Base-by-base conservation (phyloP, 2,329 filamentous ascomycete species). In the Trichoderma koningiopsis region DNA sequence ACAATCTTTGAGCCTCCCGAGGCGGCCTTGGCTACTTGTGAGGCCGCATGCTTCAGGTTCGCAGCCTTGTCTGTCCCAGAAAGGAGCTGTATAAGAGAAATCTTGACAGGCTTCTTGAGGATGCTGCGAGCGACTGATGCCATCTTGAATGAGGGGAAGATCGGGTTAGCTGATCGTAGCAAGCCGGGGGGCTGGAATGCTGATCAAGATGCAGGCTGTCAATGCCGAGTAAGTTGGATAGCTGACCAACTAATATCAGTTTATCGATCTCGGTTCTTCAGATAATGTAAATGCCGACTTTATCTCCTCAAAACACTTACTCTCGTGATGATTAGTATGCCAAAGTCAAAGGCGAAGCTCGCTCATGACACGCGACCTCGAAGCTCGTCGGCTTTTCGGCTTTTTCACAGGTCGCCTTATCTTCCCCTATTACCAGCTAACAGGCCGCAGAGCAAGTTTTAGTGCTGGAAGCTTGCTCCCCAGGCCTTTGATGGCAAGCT, bases 11-110 rank as follows among this genome's bases (percentile, higher is more conserved):
- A 93, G 73, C 95, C 95, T 6, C 83, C 83, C 31, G 84, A 80
- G 35, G 93, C 90, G 5, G 96, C 95, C 79, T 93, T 90, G 71
- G 93, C 87, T 70, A 98, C 94, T 78, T 96, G 94, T 49, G 86
- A 84, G 69, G 92, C 91, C 13, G 96, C 95, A 78, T 90, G 91
- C 22, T 86, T 78, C 72, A 99, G 92, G 82, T 99, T 99, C 72
- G 87, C 86, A 13, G 89, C 78, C 83, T 99, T 99, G 84, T 97
- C 92, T 72, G 90, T 81, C 71, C 92, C 92, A 71, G 91, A 90
- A 68, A 92, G 90, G 40, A 97, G 87, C 81, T 97, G 94, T 72
- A 97, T 85, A 74, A 94, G 87, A 35, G 92, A 92, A 56, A 97
- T 85, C 82, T 92, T 94, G 76, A 96, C 84, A 40, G 91, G 89